Base-by-base conservation (phyloP, 768 basidiomycete species). In the Tylopilus sp. region DNA sequence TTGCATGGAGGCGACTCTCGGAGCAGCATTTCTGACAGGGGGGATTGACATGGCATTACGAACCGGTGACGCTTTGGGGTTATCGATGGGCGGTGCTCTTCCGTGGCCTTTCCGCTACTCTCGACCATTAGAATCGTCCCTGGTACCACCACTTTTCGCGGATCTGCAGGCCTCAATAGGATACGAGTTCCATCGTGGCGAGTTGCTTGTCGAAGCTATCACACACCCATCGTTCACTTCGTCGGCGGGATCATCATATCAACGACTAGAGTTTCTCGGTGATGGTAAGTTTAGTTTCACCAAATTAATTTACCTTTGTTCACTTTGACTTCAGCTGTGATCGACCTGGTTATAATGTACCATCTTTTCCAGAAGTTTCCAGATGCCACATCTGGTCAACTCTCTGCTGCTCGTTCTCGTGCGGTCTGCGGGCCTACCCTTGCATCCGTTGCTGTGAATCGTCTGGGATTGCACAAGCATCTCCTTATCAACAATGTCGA, bases 261-360 rank as follows among this genome's bases (percentile, higher is more conserved):
- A 96, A 56, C 81, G 93, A 14, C 72, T 94, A 12, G 93, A 96
- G 61, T 94, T 92, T 60, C 77, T 96, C 3, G 93, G 93, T 29
- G 93, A 96, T 65, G 89, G 92, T 92, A 65, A 71, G 83, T 19
- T 53, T 43, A 9, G 30, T n/a, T 24, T 43, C 19, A 3, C 41
- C 1, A 11, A 38, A 50, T 30, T 19, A 40, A 17, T 19, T 29
- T 26, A n/a, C 53, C 29, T 26, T 17, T 29, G 13, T 58, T 63
- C 17, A 56, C 56, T 17, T 52, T 36, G 19, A 55, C 17, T 53
- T 22, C 59, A 90, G 89, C 87, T 29, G 69, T 91, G 25, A 74
- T 89, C 25, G 83, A 89, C 58, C 67, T 91, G 25, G 87, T 85
- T 38, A 81, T 92, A 34, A 78, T 87, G 63, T 74, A 83, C 19